Evolutionary conservation across 164 flowering plant species (phyloP).

Genomic region (Macadamia integrifolia): DNA sequence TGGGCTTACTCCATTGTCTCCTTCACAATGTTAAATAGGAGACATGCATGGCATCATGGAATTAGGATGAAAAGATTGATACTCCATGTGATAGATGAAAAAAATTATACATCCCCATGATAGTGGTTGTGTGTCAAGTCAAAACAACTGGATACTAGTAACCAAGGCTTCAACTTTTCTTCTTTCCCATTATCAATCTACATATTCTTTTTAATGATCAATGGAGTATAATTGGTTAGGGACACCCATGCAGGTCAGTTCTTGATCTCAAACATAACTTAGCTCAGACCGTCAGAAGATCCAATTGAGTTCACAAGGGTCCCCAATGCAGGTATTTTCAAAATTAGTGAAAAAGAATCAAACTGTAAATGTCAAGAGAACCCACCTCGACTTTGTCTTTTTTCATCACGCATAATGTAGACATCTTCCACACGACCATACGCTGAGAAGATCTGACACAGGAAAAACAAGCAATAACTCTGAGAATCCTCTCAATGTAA

Average conservation of each 20-base stretch:
- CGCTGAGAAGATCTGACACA: slow-evolving; percentile 66
- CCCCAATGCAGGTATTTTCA: no score
- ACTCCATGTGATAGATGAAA: background rate
- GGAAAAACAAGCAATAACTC: background rate
- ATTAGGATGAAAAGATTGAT: background rate
- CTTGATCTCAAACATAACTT: no score
- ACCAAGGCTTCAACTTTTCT: background rate
- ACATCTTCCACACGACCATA: slow-evolving; percentile 96
- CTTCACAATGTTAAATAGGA: no score
- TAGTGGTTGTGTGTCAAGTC: background rate
- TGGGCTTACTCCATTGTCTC: no score
- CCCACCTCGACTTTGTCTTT: slow-evolving; percentile 89
- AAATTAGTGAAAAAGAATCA: background rate
- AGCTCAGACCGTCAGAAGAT: no score
- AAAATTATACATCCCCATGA: background rate
- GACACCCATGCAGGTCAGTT: background rate
- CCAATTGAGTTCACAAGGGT: no score
- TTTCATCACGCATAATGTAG: slow-evolving; percentile 92
- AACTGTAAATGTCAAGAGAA: slow-evolving; percentile 6
- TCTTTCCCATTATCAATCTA: background rate
- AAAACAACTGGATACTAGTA: background rate
- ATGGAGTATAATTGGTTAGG: background rate
- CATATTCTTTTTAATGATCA: background rate
- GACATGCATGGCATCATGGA: no score
- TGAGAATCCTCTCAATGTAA: background rate